These are phyloP conservation scores for Rhizophlyctis rosea DNA, from an alignment of 192 early-diverging fungal genomes.

Conservation along the genomic window DNA sequence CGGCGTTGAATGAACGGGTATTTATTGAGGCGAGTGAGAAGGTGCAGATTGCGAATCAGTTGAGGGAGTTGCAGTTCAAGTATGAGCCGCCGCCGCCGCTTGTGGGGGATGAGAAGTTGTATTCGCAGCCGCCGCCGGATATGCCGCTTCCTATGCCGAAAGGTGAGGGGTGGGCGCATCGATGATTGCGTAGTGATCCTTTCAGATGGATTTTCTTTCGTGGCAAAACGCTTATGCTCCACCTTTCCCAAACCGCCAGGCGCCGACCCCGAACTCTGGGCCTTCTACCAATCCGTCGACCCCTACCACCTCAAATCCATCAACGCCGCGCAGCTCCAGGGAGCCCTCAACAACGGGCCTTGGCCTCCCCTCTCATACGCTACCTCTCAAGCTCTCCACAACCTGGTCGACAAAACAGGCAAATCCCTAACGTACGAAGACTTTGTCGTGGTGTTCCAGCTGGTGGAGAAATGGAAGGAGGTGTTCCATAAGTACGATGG, in stretches of 20 bases:
- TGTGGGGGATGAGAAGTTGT: slow-evolving; percentile 14
- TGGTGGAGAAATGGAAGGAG: slow-evolving; percentile 13
- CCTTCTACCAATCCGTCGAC: slow-evolving; percentile 12
- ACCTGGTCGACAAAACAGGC: slow-evolving; percentile 15
- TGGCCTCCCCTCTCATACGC: slow-evolving; percentile 24
- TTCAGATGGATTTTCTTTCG: too few relatives aligned
- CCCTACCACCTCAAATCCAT: slow-evolving; percentile 25
- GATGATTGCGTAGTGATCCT: too few relatives aligned
- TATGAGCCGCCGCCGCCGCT: slow-evolving; percentile 22
- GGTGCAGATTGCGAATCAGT: not conserved
- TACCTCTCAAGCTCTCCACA: slow-evolving; percentile 11
- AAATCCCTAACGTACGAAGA: slow-evolving; percentile 17
- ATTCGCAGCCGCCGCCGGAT: slow-evolving; percentile 12
- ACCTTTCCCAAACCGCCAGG: too few relatives aligned
- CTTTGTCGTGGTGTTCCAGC: slow-evolving; percentile 13
- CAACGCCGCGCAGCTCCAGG: slow-evolving; percentile 25
- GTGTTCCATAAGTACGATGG: slow-evolving; percentile 17
- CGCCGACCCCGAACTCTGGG: slow-evolving; percentile 24
- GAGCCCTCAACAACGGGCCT: slow-evolving; percentile 16
- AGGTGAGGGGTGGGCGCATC: too few relatives aligned
- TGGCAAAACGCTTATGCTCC: too few relatives aligned
- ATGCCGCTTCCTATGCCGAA: slow-evolving; percentile 18
- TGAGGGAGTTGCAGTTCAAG: slow-evolving; percentile 10
- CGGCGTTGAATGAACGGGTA: not conserved
- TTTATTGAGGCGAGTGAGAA: not conserved